These are phyloP conservation scores for Cytospora paraplurivora DNA, from an alignment of 2,329 filamentous ascomycete genomes.

Conservation along the genomic window DNA sequence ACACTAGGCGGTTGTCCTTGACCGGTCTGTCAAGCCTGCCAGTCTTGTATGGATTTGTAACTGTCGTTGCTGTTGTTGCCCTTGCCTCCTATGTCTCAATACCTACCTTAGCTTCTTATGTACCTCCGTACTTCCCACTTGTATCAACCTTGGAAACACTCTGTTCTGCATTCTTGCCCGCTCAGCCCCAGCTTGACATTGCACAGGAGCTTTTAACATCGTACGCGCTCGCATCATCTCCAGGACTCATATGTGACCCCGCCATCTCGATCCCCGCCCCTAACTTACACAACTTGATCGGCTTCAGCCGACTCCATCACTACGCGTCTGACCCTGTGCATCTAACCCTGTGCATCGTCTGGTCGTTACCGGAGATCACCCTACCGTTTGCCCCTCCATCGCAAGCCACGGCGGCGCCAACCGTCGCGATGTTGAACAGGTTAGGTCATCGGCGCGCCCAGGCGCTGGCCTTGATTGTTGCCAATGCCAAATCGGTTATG, in stretches of 20 bases:
- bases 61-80: too few species aligned
- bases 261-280: neutral
- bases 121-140: neutral
- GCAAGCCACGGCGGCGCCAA: conserved; percentile 41
- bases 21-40: too few species aligned
- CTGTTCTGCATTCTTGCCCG: neutral
- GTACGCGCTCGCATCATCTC: neutral
- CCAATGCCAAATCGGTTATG: conserved; percentile 38
- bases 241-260: neutral
- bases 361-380: neutral
- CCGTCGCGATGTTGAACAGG: conserved; percentile 37
- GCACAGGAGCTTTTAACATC: neutral
- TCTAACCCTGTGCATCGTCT: neutral
- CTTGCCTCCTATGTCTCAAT: too few species aligned
- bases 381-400: neutral
- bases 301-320: neutral
- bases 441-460: conserved; percentile 37
- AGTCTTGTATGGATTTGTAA: too few species aligned
- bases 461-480: conserved; percentile 38
- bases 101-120: neutral
- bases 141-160: neutral
- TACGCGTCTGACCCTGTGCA: neutral
- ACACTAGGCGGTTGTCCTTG: too few species aligned
- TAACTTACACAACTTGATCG: neutral
- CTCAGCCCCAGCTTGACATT: neutral